phyloP scores from a whole-genome alignment of 345 rosid species.

The Linum tenue region DNA sequence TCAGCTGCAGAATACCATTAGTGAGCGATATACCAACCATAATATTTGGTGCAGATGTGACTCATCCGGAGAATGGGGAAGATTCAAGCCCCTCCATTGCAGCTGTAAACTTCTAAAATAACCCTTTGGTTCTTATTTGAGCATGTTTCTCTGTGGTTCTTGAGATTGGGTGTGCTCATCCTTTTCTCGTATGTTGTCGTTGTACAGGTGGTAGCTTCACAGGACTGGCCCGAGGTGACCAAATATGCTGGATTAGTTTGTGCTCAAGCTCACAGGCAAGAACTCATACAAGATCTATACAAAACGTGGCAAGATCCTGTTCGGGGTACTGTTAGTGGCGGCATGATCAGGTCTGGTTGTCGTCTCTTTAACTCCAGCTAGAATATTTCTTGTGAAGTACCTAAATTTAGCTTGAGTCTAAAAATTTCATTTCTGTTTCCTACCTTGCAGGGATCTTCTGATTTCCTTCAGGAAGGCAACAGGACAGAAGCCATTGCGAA shows the following conservation, averaged over 20 bases:
- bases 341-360: constrained; percentile 74
- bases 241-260: constrained; percentile 96
- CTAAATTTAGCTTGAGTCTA: too few relatives aligned
- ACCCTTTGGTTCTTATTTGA: background rate
- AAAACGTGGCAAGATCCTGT: constrained; percentile 99
- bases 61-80: constrained; percentile 99
- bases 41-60: constrained; percentile 97
- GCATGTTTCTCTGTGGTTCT: background rate
- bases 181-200: background rate
- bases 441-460: constrained; percentile 67
- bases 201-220: constrained; percentile 92
- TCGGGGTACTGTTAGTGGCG: constrained; percentile 90
- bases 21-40: constrained; percentile 98
- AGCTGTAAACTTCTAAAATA: constrained; percentile 43
- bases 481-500: constrained; percentile 93
- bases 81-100: constrained; percentile 98
- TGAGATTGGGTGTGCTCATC: constrained; percentile 11
- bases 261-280: constrained; percentile 99
- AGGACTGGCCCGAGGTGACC: constrained; percentile 99
- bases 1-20: constrained; percentile 92
- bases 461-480: constrained; percentile 94
- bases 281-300: constrained; percentile 94
- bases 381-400: too few relatives aligned
- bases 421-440: background rate
- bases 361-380: background rate